phyloP scores from a whole-genome alignment of 2,329 filamentous ascomycete genomes.

The Sporothrix brasiliensis region DNA sequence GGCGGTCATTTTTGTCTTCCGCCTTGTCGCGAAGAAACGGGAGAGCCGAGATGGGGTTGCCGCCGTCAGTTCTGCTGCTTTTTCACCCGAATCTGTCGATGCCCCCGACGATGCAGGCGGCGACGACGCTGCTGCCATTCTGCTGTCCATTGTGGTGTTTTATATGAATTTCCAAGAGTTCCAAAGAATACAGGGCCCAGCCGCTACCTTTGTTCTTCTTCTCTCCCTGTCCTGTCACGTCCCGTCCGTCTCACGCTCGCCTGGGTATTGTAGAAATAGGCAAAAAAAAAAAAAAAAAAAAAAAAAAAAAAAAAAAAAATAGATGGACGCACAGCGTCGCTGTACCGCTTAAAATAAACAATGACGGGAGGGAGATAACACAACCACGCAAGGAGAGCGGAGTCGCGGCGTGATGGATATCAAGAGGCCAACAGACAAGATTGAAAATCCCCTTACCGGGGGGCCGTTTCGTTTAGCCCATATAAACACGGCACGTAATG shows the following conservation, averaged over 20 bases:
- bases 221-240: not conserved
- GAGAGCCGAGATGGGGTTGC: conserved; percentile 12
- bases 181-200: conserved; percentile 5
- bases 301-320: conserved; percentile 16
- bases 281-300: conserved; percentile 15
- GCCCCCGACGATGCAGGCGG: conserved; percentile 14
- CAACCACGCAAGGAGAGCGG: not conserved
- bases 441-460: conserved; percentile 16
- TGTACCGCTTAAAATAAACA: conserved; percentile 5
- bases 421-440: conserved; percentile 16
- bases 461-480: conserved; percentile 22
- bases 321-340: conserved; percentile 8
- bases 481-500: not conserved
- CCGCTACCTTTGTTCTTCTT: not conserved
- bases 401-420: not conserved
- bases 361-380: not conserved
- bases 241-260: conserved; percentile 3
- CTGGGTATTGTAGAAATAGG: conserved; percentile 23
- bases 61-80: not conserved
- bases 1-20: conserved; percentile 32
- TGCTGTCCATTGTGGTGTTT: not conserved
- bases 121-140: not conserved
- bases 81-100: conserved; percentile 13
- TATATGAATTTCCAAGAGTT: not conserved
- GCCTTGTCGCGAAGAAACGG: conserved; percentile 24